Evolutionary conservation across 192 early-diverging fungal genomes (phyloP).

Genomic region (Allomyces macrogynus): DNA sequence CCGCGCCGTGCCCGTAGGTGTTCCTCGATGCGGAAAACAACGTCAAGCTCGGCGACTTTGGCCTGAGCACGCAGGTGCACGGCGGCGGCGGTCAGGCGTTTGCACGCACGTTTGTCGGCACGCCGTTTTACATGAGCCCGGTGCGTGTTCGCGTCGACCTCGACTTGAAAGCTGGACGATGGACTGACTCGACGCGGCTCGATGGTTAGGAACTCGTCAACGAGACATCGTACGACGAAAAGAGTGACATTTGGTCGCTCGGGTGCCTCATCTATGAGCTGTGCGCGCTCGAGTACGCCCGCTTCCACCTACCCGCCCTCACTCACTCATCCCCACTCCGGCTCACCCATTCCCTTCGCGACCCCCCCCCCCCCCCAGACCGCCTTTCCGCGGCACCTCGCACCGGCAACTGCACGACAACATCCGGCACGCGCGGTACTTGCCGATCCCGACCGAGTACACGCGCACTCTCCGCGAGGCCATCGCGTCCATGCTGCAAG

Average conservation of each 20-base stretch:
- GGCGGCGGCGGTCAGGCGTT: slow-evolving; percentile 27
- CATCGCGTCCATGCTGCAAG: not conserved
- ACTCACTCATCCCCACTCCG: too few relatives aligned
- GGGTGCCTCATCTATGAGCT: slow-evolving; percentile 56
- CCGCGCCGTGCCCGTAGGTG: slow-evolving; percentile 11
- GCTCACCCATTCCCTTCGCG: not conserved
- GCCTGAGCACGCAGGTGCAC: slow-evolving; percentile 40
- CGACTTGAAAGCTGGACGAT: too few relatives aligned
- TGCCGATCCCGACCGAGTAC: not conserved
- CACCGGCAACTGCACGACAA: not conserved
- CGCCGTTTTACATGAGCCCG: slow-evolving; percentile 63
- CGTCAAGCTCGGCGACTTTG: slow-evolving; percentile 60
- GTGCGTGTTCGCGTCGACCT: slow-evolving; percentile 12
- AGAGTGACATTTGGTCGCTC: slow-evolving; percentile 55
- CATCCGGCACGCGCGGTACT: not conserved
- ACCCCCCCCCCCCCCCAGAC: not conserved
- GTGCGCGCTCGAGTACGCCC: slow-evolving; percentile 42
- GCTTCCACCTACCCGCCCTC: not conserved
- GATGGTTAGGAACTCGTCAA: slow-evolving; percentile 34
- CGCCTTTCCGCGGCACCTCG: not conserved
- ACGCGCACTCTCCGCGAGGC: not conserved
- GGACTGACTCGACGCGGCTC: too few relatives aligned
- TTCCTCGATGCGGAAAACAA: slow-evolving; percentile 45
- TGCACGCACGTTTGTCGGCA: slow-evolving; percentile 57
- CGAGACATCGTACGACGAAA: slow-evolving; percentile 42